These are phyloP conservation scores for Tolypocladium tundrense DNA, from an alignment of 2,329 filamentous ascomycete genomes.

Conservation along the genomic window DNA sequence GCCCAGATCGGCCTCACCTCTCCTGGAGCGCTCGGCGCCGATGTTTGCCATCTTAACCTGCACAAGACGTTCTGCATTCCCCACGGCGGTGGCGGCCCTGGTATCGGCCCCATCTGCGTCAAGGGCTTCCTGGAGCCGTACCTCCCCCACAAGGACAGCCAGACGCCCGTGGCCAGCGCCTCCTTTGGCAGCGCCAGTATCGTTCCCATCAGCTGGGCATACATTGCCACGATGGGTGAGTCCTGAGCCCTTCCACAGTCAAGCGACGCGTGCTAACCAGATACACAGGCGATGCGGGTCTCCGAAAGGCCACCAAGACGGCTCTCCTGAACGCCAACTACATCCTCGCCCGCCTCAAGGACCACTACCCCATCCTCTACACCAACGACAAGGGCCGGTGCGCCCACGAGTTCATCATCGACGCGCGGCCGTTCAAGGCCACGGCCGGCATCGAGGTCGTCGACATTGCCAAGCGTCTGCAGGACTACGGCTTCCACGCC, in stretches of 20 bases:
- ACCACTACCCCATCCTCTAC: constrained; percentile 86
- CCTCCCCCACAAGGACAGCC: constrained; percentile 33
- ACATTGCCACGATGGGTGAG: constrained; percentile 86
- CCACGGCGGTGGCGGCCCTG: constrained; percentile 87
- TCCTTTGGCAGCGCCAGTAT: constrained; percentile 85
- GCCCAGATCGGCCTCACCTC: constrained; percentile 94
- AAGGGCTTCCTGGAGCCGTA: constrained; percentile 68
- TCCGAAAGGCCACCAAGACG: constrained; percentile 83
- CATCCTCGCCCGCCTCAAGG: constrained; percentile 76
- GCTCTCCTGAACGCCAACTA: constrained; percentile 97
- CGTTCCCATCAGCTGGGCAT: constrained; percentile 87
- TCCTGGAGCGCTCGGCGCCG: constrained; percentile 87
- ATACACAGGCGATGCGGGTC: constrained; percentile 40
- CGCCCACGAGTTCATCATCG: constrained; percentile 95
- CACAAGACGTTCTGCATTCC: constrained; percentile 99
- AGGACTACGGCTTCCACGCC: constrained; percentile 95
- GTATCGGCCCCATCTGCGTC: constrained; percentile 88
- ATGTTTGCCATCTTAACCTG: constrained; percentile 93
- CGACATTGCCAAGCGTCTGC: constrained; percentile 90
- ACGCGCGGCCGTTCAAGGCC: constrained; percentile 75
- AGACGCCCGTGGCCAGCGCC: constrained; percentile 65
- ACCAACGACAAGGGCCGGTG: constrained; percentile 82
- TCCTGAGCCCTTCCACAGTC: neutral
- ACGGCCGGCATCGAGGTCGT: constrained; percentile 79
- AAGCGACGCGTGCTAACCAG: neutral